Base-by-base conservation (phyloP, 495 filamentous ascomycete genomes). In the Aspergillus sclerotiicarbonarius region DNA sequence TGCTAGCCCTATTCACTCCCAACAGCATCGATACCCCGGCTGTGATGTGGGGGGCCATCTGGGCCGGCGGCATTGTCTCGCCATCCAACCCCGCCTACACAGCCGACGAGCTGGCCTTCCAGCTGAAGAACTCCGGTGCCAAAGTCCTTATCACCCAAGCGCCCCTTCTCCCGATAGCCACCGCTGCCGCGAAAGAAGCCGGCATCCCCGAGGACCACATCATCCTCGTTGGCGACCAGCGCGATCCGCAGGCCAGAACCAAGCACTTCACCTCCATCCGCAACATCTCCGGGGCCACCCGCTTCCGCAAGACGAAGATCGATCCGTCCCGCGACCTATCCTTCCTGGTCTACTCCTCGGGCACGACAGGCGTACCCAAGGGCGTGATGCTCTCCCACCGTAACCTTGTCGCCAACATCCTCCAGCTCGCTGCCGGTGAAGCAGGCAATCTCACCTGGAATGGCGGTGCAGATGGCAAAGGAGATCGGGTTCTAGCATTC, bases 311-410 rank as follows among this genome's bases (percentile, higher is more conserved):
- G 54, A 71, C 76, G 43, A 77, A 77, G 76, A 69, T 73, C 62
- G 60, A 70, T 6, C 76, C 80, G 0, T 68, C 69, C 37, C 76
- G 76, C 43, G 80, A 83, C 62, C 59, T 84, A 6, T 63, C 83
- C 75, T 94, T 59, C 75, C 76, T 92, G 60, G 90, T 91, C 58
- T 98, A 96, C 71, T 88, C 83, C 32, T 90, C 86, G 33, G 93
- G 93, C n/a, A 97, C 93, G 0, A 96, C 92, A 0, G 93, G 93
- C 13, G 71, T 90, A 53, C 92, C 94, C 2, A 97, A 98, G 72
- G 93, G 93, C 16, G 93, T 96, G n/a, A 89, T 90, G 84, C 75
- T 97, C 8, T 88, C 82, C 41, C 93, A 98, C 67, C 63, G 70
- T 52, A 97, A 97, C 70, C 85, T 97, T 48, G 78, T 93, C 3